These are phyloP conservation scores for Phytophthora colocasiae DNA, from an alignment of 352 stramenopile species.

Conservation along the genomic window DNA sequence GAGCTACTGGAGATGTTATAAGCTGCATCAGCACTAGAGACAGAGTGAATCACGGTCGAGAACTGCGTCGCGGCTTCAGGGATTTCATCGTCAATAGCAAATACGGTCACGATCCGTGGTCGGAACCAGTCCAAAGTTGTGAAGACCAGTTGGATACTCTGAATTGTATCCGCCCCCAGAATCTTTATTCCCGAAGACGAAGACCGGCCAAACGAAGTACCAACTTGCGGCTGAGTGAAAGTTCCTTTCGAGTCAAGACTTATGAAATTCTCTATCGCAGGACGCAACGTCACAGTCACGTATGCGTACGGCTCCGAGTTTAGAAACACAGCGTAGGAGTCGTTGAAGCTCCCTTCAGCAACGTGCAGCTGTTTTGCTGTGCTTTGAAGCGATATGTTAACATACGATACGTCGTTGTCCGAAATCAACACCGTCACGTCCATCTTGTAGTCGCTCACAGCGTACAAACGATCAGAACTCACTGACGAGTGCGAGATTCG, in stretches of 20 bases:
- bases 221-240: constrained; percentile 42
- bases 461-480: constrained; percentile 61
- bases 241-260: constrained; percentile 36
- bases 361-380: constrained; percentile 54
- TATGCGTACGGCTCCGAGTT: constrained; percentile 73
- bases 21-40: constrained; percentile 53
- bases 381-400: constrained; percentile 63
- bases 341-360: constrained; percentile 80
- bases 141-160: constrained; percentile 61
- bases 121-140: constrained; percentile 67
- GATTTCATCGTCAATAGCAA: constrained; percentile 70
- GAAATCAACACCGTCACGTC: constrained; percentile 53
- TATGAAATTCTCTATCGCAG: constrained; percentile 52
- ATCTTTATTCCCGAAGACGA: constrained; percentile 29
- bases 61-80: constrained; percentile 67
- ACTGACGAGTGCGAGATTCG: constrained; percentile 57
- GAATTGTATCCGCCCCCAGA: constrained; percentile 11
- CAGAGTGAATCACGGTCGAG: constrained; percentile 49
- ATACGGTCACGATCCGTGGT: constrained; percentile 51
- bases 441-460: constrained; percentile 41
- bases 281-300: constrained; percentile 51
- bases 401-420: constrained; percentile 70
- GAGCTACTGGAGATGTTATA: constrained; percentile 76
- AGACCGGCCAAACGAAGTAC: constrained; percentile 19
- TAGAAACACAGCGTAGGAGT: constrained; percentile 69